Evolutionary conservation across 1,284 basidiomycete genomes (phyloP).

Genomic region (Rhodotorula sp.): DNA sequence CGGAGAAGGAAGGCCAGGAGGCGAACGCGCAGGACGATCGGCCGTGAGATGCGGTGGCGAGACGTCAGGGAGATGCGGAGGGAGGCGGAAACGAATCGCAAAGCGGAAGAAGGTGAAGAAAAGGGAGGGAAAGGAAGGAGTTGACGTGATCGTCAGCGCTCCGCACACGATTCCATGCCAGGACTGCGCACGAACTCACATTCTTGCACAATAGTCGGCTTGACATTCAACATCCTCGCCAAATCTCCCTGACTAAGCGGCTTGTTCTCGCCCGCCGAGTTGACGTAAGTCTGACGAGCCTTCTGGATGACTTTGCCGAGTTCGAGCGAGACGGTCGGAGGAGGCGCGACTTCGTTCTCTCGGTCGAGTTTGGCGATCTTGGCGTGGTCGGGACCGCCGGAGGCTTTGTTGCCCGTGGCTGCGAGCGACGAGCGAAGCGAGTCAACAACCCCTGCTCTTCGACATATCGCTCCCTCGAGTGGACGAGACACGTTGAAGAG

Average conservation of each 20-base stretch:
- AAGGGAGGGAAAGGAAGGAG: neutral
- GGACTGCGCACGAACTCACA: slow-evolving; percentile 58
- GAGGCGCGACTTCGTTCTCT: slow-evolving; percentile 95
- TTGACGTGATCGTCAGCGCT: neutral
- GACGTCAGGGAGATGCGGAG: neutral
- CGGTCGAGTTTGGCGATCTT: slow-evolving; percentile 89
- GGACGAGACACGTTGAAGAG: neutral
- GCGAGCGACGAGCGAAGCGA: neutral
- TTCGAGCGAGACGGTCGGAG: slow-evolving; percentile 71
- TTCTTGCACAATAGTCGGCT: slow-evolving; percentile 79
- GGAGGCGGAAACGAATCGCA: neutral
- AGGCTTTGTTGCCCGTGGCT: slow-evolving; percentile 37
- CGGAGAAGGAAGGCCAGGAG: neutral
- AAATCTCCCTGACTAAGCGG: slow-evolving; percentile 85
- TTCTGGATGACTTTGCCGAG: slow-evolving; percentile 85
- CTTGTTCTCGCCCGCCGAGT: slow-evolving; percentile 30
- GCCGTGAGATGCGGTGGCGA: neutral
- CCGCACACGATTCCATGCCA: neutral
- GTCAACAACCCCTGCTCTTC: too few relatives aligned
- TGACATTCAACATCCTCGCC: slow-evolving; percentile 88
- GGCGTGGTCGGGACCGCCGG: slow-evolving; percentile 75
- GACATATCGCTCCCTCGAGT: too few relatives aligned
- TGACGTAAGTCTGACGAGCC: slow-evolving; percentile 69
- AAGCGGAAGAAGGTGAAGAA: neutral
- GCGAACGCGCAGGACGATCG: neutral